Percentiles rank a stretch among this genome's conserved stretches.
Evolutionary conservation across 345 rosid genomes (phyloP).

Genomic region (Salix dunnii): DNA sequence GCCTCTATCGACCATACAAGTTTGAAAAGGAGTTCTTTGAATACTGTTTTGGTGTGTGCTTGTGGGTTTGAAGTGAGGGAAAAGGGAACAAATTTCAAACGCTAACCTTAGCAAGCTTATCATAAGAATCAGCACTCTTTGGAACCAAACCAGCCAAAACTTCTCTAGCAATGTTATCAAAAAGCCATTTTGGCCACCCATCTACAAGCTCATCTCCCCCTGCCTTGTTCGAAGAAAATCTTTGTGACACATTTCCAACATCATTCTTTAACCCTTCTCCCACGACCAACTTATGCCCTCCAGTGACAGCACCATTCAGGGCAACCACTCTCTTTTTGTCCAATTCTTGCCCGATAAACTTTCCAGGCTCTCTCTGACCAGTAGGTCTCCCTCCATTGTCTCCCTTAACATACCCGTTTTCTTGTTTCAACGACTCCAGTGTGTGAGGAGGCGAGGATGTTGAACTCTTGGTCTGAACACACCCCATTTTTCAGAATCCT

Average conservation of each 20-base stretch:
- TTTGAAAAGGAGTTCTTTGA: too few relatives aligned
- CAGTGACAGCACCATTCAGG: slow-evolving; percentile 1
- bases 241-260: slow-evolving; percentile 19
- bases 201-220: slow-evolving; percentile 47
- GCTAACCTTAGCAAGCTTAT: slow-evolving; percentile 61
- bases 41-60: too few relatives aligned
- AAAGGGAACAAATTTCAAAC: not conserved
- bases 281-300: slow-evolving; percentile 5
- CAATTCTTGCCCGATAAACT: slow-evolving; percentile 14
- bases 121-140: slow-evolving; percentile 62
- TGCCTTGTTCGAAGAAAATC: slow-evolving; percentile 32
- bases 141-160: slow-evolving; percentile 52
- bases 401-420: slow-evolving; percentile 24
- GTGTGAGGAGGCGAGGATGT: slow-evolving; percentile 20
- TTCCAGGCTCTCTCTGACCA: slow-evolving; percentile 5
- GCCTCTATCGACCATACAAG: not conserved
- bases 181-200: slow-evolving; percentile 82
- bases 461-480: slow-evolving; percentile 26
- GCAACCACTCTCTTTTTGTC: slow-evolving; percentile 2
- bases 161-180: slow-evolving; percentile 47
- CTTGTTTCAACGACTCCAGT: slow-evolving; percentile 25
- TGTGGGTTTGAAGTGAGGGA: not conserved
- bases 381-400: slow-evolving; percentile 5
- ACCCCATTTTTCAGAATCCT: slow-evolving; percentile 41
- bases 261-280: slow-evolving; percentile 9